These are phyloP conservation scores for Lachancea meyersii DNA, from an alignment of 805 yeast genomes.

Conservation along the genomic window DNA sequence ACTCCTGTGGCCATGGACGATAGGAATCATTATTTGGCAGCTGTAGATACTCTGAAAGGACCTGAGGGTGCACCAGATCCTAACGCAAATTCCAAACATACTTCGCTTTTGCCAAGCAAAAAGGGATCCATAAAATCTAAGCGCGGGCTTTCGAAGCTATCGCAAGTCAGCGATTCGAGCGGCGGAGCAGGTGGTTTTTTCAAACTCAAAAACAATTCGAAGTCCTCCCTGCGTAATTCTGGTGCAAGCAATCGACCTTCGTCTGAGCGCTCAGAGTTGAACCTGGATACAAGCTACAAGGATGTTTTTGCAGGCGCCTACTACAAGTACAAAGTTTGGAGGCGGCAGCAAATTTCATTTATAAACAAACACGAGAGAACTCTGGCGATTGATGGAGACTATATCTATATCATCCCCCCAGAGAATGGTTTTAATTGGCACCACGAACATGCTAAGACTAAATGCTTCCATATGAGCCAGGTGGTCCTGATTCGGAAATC, in stretches of 20 bases:
- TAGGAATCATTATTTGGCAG: slow-evolving; percentile 19
- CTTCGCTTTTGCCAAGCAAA: slow-evolving; percentile 13
- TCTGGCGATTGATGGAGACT: slow-evolving; percentile 89
- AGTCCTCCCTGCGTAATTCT: slow-evolving; percentile 24
- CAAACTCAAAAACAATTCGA: slow-evolving; percentile 33
- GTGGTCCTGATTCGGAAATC: slow-evolving; percentile 71
- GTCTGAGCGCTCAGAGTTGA: slow-evolving; percentile 17
- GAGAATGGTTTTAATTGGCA: slow-evolving; percentile 65
- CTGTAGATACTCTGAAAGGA: not conserved
- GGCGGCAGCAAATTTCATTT: slow-evolving; percentile 81
- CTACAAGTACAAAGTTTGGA: slow-evolving; percentile 80
- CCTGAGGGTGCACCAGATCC: not conserved
- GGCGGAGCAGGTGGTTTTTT: slow-evolving; percentile 23
- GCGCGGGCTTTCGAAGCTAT: slow-evolving; percentile 18
- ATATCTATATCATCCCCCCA: slow-evolving; percentile 74
- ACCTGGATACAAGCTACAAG: slow-evolving; percentile 21
- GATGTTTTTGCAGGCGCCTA: slow-evolving; percentile 50
- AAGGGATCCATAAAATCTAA: slow-evolving; percentile 19
- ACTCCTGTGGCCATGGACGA: slow-evolving; percentile 32
- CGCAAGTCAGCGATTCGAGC: not conserved
- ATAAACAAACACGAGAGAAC: slow-evolving; percentile 70
- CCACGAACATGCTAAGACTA: slow-evolving; percentile 71
- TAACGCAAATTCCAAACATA: not conserved
- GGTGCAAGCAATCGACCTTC: slow-evolving; percentile 14
- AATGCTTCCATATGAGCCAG: slow-evolving; percentile 79